phyloP scores from a whole-genome alignment of 2,329 filamentous ascomycete species.

The Calonectria montana region DNA sequence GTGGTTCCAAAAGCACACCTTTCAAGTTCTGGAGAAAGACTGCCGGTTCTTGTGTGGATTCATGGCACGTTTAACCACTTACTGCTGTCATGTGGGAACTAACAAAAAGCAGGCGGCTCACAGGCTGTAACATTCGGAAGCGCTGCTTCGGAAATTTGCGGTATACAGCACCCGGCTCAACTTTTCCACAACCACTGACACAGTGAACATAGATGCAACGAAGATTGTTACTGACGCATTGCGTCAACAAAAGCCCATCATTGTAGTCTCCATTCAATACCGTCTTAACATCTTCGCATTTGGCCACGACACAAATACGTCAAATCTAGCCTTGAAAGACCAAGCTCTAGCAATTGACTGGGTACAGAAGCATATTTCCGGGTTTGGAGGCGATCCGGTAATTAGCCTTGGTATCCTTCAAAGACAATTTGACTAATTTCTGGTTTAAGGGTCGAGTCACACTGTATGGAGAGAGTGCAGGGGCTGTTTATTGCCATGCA shows the following conservation, averaged over 20 bases:
- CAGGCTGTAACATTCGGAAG: slow-evolving; percentile 57
- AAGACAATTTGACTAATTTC: not conserved
- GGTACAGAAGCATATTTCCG: slow-evolving; percentile 41
- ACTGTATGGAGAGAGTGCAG: slow-evolving; percentile 58
- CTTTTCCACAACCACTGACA: not conserved
- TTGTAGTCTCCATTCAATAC: slow-evolving; percentile 37
- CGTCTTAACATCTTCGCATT: slow-evolving; percentile 52
- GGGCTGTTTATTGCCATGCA: slow-evolving; percentile 57
- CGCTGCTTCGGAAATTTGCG: slow-evolving; percentile 54
- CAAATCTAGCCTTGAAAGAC: slow-evolving; percentile 50
- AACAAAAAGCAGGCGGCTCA: slow-evolving; percentile 47
- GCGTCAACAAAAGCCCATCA: slow-evolving; percentile 31
- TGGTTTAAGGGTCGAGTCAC: slow-evolving; percentile 51
- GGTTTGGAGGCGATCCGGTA: slow-evolving; percentile 45
- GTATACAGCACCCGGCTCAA: slow-evolving; percentile 32
- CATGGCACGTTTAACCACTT: slow-evolving; percentile 45
- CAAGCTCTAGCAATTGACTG: slow-evolving; percentile 48
- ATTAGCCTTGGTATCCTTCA: too few relatives aligned
- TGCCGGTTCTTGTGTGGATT: slow-evolving; percentile 58
- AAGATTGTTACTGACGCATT: slow-evolving; percentile 51
- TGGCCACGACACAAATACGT: slow-evolving; percentile 51
- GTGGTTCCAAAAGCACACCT: slow-evolving; percentile 44
- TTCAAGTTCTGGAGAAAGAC: not conserved
- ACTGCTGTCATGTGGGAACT: not conserved
- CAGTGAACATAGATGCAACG: slow-evolving; percentile 42